These are phyloP conservation scores for Entomophthora muscae DNA, from an alignment of 371 early-diverging fungal genomes.

Conservation along the genomic window DNA sequence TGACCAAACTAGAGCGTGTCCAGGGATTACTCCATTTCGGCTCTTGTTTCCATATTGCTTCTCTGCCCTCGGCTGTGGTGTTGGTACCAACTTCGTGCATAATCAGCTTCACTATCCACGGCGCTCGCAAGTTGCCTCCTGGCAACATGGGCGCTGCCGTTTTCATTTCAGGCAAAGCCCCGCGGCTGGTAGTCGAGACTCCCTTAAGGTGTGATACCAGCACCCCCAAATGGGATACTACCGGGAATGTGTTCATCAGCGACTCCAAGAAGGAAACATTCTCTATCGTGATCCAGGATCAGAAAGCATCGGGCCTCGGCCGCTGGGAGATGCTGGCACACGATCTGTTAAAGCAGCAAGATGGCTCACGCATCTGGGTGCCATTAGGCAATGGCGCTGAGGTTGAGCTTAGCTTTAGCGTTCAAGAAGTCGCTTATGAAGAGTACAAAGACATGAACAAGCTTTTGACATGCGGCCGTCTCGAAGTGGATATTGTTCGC, in stretches of 20 bases:
- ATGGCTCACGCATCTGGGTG: neutral
- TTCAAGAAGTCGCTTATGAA: neutral
- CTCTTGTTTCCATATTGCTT: neutral
- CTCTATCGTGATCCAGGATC: neutral
- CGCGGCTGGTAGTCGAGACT: neutral
- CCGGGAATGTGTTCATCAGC: neutral
- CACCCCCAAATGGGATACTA: neutral
- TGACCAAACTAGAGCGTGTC: neutral
- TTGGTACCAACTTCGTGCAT: neutral
- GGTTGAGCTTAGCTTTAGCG: neutral
- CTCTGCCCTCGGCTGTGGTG: neutral
- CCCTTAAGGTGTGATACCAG: neutral
- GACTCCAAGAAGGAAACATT: neutral
- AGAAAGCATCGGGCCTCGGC: neutral
- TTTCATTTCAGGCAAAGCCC: neutral
- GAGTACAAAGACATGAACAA: neutral
- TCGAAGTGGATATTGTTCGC: neutral
- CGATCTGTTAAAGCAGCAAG: neutral
- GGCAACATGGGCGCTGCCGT: neutral
- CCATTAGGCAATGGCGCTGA: neutral
- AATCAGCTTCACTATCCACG: neutral
- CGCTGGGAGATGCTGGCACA: neutral
- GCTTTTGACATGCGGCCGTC: neutral
- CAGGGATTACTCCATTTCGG: conserved; percentile 5
- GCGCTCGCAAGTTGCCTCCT: neutral